Percentiles rank a stretch among this genome's conserved stretches.
phyloP scores from a whole-genome alignment of 768 basidiomycete species.

The Leccinum uliginosum region DNA sequence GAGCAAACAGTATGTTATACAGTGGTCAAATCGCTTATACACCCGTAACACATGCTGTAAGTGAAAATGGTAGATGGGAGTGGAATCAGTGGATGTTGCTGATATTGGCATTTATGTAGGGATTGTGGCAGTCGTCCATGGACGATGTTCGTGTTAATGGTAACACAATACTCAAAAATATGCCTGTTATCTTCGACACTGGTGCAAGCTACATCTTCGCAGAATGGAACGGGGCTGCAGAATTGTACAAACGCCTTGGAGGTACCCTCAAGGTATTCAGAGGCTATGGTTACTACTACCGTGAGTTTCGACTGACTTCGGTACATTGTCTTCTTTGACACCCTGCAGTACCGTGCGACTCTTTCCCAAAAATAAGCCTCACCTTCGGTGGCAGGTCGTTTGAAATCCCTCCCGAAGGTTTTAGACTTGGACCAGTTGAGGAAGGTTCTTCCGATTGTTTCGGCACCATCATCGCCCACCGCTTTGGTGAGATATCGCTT shows the following conservation, averaged over 20 bases:
- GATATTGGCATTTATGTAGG: neutral
- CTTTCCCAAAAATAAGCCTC: neutral
- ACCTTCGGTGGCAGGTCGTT: neutral
- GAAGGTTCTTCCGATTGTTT: neutral
- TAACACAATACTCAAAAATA: neutral
- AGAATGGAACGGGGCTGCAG: neutral
- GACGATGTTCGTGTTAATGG: neutral
- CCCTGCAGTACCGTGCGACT: neutral
- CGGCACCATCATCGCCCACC: neutral
- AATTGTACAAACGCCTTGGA: neutral
- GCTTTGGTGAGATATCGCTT: neutral
- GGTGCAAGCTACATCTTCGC: neutral
- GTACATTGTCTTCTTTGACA: neutral
- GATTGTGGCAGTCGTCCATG: neutral
- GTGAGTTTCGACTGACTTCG: neutral
- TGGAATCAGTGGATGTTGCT: neutral
- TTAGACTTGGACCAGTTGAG: neutral
- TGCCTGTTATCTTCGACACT: neutral
- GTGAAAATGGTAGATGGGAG: neutral
- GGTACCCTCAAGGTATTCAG: neutral
- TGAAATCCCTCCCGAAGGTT: neutral
- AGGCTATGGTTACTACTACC: neutral
- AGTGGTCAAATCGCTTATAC: neutral
- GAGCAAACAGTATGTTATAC: neutral
- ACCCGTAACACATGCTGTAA: neutral